Base-by-base conservation (phyloP, 352 stramenopile species). In the Phytopythium aichiense region DNA sequence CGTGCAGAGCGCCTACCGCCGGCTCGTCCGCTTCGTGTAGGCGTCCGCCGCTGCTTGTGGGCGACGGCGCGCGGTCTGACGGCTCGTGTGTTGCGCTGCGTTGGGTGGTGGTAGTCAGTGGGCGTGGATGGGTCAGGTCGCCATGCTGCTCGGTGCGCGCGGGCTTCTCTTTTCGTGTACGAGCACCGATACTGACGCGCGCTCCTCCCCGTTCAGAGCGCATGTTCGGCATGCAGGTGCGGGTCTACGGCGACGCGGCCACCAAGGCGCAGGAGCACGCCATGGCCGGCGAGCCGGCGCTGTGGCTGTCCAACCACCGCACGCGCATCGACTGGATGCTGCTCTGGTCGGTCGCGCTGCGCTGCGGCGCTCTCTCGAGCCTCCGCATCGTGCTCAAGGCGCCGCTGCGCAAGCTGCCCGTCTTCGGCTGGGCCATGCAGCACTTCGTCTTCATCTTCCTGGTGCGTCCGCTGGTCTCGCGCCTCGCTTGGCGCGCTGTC, bases 391-490 rank as follows among this genome's bases (percentile, higher is more conserved):
- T 92, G 28, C 73, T 92, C 55, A 95, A 95, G 68, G 79, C 77
- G n/a, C 77, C 80, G 25, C 67, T 95, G 38, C 80, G 81, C 28
- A 74, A 73, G 56, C 65, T 88, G 33, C 86, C 86, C 48, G 78
- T 95, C 65, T 92, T 93, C 58, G 86, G 86, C 4, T 95, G 84
- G 86, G 84, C 81, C 57, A 95, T 92, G 84, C 84, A 92, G 72
- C 77, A 88, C 64, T 93, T 95, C 42, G 68, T 91, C 42, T 93
- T 92, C 63, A 84, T 93, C 61, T 95, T 93, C 60, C 62, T 95
- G 62, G 79, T 87, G 64, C 25, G 58, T 43, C 13, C 43, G n/a
- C 33, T 61, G 7, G 28, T 4, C 13, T 33, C 56, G 45, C 31
- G 25, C 25, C 33, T 1, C 42, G 37, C 45, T 13, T 67, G 38